Evolutionary conservation across 495 filamentous ascomycete species (phyloP).

Genomic region (Neurospora sp.): DNA sequence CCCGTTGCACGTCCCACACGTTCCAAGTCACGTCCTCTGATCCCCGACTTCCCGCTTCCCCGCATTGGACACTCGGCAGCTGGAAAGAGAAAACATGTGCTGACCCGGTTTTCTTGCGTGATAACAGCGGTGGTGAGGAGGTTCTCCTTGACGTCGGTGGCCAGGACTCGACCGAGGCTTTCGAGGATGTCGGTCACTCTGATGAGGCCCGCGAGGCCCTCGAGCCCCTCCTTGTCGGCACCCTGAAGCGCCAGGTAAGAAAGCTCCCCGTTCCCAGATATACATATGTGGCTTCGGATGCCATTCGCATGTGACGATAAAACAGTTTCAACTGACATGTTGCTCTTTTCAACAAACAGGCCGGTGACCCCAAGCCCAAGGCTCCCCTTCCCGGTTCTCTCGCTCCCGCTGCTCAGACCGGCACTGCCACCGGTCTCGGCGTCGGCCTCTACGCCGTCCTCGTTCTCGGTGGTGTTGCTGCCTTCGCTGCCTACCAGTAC

Average conservation of each 20-base stretch:
- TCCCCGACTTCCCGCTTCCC: background rate
- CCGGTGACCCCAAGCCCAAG: conserved; percentile 74
- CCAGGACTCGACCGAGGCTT: conserved; percentile 95
- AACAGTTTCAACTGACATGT: conserved; percentile 6
- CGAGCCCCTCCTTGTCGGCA: conserved; percentile 65
- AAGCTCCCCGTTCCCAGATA: background rate
- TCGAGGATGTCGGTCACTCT: conserved; percentile 98
- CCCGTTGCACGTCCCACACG: background rate
- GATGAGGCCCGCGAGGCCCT: conserved; percentile 97
- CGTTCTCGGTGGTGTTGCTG: conserved; percentile 64
- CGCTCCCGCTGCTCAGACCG: conserved; percentile 40
- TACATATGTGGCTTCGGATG: background rate
- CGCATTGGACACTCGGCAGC: conserved; percentile 1
- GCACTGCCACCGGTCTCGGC: conserved; percentile 48
- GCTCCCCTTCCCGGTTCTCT: conserved; percentile 33
- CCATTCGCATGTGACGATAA: background rate
- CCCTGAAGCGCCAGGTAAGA: conserved; percentile 75
- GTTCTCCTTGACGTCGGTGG: conserved; percentile 93
- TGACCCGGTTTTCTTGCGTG: conserved; percentile 4
- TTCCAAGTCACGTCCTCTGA: background rate
- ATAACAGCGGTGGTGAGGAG: conserved; percentile 85
- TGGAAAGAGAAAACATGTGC: background rate
- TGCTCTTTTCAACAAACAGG: conserved; percentile 37
- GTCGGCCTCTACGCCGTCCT: conserved; percentile 76
- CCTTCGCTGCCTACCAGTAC: conserved; percentile 84